These are phyloP conservation scores for Amaranthus palmeri DNA, from an alignment of 148 eudicot genomes.

Conservation along the genomic window DNA sequence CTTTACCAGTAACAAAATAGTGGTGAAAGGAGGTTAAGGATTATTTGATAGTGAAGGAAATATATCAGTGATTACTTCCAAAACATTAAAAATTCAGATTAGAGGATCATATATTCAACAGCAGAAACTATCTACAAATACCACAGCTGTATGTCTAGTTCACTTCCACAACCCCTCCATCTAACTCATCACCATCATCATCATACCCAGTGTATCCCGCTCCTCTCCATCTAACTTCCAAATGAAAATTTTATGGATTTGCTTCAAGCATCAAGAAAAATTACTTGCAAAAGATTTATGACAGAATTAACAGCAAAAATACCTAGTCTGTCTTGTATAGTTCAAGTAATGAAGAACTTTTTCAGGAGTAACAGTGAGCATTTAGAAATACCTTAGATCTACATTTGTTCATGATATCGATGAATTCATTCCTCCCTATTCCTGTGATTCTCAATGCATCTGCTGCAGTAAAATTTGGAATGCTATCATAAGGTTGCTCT, in stretches of 20 bases:
- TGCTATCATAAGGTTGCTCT: conserved; percentile 99
- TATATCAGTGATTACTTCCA: too few relatives aligned
- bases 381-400: conserved; percentile 78
- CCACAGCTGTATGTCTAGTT: too few relatives aligned
- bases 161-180: too few relatives aligned
- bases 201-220: too few relatives aligned
- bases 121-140: too few relatives aligned
- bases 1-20: too few relatives aligned
- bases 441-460: conserved; percentile 94
- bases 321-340: neutral
- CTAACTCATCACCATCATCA: too few relatives aligned
- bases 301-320: neutral
- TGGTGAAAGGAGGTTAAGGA: too few relatives aligned
- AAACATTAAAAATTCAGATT: too few relatives aligned
- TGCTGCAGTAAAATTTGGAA: conserved; percentile 95
- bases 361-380: conserved; percentile 8
- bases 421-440: conserved; percentile 94
- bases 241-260: neutral
- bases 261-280: neutral
- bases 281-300: neutral
- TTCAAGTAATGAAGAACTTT: neutral
- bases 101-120: too few relatives aligned
- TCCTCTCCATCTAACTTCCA: neutral
- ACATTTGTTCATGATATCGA: conserved; percentile 98
- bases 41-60: too few relatives aligned